These are phyloP conservation scores for Fusarium lyarnte DNA, from an alignment of 2,329 filamentous ascomycete species.

Conservation along the genomic window DNA sequence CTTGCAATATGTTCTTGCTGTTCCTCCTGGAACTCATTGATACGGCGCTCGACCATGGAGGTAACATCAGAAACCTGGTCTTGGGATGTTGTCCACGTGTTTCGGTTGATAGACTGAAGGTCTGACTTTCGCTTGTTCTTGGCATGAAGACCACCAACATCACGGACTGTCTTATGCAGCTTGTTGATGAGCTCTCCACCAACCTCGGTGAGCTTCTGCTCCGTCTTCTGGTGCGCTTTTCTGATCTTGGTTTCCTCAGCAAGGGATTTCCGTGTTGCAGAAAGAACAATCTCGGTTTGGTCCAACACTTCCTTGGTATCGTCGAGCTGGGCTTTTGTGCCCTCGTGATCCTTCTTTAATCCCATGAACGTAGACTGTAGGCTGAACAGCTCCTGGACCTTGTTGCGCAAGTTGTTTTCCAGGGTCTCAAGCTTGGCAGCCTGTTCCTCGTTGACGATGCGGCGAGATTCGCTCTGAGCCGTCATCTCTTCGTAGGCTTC, in stretches of 20 bases:
- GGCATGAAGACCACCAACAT: constrained; percentile 83
- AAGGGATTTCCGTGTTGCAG: constrained; percentile 78
- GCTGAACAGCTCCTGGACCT: constrained; percentile 89
- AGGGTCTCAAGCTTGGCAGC: constrained; percentile 91
- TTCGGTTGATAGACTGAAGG: constrained; percentile 80
- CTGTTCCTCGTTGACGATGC: constrained; percentile 93
- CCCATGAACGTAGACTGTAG: constrained; percentile 88
- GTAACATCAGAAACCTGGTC: constrained; percentile 81
- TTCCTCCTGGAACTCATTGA: constrained; percentile 75
- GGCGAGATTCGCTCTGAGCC: constrained; percentile 88
- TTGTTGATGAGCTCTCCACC: constrained; percentile 82
- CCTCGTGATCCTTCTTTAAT: constrained; percentile 89
- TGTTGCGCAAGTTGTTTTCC: constrained; percentile 89
- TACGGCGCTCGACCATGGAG: constrained; percentile 76
- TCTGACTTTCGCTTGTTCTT: constrained; percentile 89
- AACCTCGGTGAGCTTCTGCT: constrained; percentile 77
- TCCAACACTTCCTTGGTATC: constrained; percentile 84
- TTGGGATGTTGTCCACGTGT: constrained; percentile 81
- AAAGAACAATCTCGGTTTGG: constrained; percentile 86
- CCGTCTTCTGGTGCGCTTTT: constrained; percentile 86
- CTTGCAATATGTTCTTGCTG: constrained; percentile 76
- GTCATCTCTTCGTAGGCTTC: constrained; percentile 92
- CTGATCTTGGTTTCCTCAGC: constrained; percentile 82
- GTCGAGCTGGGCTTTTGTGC: constrained; percentile 75
- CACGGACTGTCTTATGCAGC: constrained; percentile 78